These are phyloP conservation scores for Oryza australiensis DNA, from an alignment of 176 grass and related monocot genomes.

Conservation along the genomic window DNA sequence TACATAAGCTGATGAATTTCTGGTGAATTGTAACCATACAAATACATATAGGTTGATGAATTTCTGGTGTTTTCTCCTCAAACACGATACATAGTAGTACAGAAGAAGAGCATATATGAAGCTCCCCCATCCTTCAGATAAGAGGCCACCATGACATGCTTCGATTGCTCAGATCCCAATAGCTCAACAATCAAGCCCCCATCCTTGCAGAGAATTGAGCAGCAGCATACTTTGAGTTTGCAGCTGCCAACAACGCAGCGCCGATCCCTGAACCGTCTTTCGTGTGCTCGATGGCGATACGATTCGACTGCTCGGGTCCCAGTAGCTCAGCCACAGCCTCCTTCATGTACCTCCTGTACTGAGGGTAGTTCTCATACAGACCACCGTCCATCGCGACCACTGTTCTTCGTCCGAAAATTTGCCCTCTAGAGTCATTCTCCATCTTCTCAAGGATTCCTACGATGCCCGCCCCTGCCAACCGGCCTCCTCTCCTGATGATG, in stretches of 20 bases:
- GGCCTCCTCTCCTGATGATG: conserved; percentile 39
- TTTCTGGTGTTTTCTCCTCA: no score
- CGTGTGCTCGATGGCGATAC: conserved; percentile 40
- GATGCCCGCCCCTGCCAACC: conserved; percentile 48
- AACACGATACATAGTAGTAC: no score
- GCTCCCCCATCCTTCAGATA: no score
- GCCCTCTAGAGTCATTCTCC: conserved; percentile 37
- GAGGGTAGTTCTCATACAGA: conserved; percentile 56
- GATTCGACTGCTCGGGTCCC: neutral
- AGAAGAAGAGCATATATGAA: no score
- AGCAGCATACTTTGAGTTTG: conserved; percentile 42
- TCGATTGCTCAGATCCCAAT: no score
- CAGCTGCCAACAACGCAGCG: conserved; percentile 35
- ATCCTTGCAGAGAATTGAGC: neutral
- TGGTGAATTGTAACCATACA: no score
- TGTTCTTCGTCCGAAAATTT: conserved; percentile 25
- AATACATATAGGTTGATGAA: no score
- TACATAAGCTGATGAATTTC: no score
- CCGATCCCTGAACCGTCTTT: conserved; percentile 54
- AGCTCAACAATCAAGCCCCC: no score
- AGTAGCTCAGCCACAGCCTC: conserved; percentile 38
- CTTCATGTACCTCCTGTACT: conserved; percentile 43
- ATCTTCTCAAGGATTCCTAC: conserved; percentile 59
- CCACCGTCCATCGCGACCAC: conserved; percentile 44
- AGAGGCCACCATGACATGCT: no score